A percentile compares a stretch with the other conserved stretches of the same genome.
phyloP scores from a whole-genome alignment of 768 basidiomycete genomes.

The Lactarius vividus region DNA sequence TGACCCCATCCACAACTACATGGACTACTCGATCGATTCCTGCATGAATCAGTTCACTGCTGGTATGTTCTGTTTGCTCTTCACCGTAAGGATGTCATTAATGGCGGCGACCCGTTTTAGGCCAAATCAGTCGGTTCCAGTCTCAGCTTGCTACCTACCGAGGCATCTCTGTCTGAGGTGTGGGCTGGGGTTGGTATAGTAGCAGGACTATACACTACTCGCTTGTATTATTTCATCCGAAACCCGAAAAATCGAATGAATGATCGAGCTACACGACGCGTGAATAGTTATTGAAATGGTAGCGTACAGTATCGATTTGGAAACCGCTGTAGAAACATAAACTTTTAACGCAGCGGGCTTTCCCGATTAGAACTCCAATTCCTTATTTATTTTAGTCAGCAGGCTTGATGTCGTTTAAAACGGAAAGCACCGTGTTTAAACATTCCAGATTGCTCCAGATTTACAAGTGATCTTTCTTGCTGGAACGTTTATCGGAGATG shows the following conservation, averaged over 20 bases:
- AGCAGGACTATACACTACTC: not conserved
- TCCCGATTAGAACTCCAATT: no score
- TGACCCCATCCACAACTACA: constrained; percentile 51
- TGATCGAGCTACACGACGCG: no score
- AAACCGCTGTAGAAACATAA: no score
- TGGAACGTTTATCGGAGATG: no score
- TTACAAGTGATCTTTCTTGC: no score
- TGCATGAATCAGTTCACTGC: constrained; percentile 52
- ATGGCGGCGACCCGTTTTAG: not conserved
- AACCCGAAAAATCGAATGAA: not conserved
- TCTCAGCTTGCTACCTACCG: constrained; percentile 47
- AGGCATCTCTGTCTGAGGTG: constrained; percentile 34
- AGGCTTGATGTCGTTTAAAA: no score
- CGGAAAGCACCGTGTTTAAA: no score
- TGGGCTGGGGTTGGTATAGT: not conserved
- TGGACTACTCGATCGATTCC: constrained; percentile 52
- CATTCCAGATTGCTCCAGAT: no score
- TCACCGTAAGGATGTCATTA: not conserved
- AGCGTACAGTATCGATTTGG: no score
- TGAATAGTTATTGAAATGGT: no score
- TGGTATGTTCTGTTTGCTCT: constrained; percentile 32
- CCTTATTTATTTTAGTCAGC: no score
- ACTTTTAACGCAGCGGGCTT: no score
- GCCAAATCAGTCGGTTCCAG: constrained; percentile 39
- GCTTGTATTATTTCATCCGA: not conserved